Base-by-base conservation (phyloP, 192 early-diverging fungal genomes). In the Podila epicladia region DNA sequence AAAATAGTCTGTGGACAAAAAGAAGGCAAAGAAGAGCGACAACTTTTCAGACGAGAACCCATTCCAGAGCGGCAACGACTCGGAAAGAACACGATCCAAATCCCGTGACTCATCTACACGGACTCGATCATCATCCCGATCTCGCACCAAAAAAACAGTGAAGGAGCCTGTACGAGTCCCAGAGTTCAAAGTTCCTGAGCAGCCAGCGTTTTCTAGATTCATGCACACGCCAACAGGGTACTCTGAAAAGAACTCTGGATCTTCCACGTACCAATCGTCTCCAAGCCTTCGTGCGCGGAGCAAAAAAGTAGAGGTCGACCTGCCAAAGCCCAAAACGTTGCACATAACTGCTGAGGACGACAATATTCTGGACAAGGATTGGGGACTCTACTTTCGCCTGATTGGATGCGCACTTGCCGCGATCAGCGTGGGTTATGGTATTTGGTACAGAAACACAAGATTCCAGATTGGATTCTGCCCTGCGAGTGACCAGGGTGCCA, bases 41-140 rank as follows among this genome's bases (percentile, higher is more conserved):
- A 74, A 76, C 20, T 85, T 85, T 41, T 82, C 83, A 15, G 71
- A 82, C 41, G 71, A 74, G 31, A 85, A 85, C 31, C 83, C 83
- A 57, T 85, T 85, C 35, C 83, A 85, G 45, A 82, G 83, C 28
- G 74, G 78, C 12, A 79, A 64, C 31, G 77, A 84, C 26, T 66
- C 75, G 22, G 71, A 73, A 22, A 55, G 67, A 29, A 69, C 50
- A 35, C 77, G 77, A 12, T 80, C 77, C 9, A 64, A 38, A 58
- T 58, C 70, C 20, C 70, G 62, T 32, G 51, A 63, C 31, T 38
- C 41, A 28, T 19, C 64, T 11, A 28, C 64, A 17, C 64, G 64
- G 32, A 20, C 64, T 50, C 22, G n/a, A 19, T 38, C 26, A 50
- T 65, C 69, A n/a, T 69, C 77, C 28, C 71, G 69, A 33, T 80